These are phyloP conservation scores for Parasitella parasitica DNA, from an alignment of 371 early-diverging fungal genomes.

Conservation along the genomic window DNA sequence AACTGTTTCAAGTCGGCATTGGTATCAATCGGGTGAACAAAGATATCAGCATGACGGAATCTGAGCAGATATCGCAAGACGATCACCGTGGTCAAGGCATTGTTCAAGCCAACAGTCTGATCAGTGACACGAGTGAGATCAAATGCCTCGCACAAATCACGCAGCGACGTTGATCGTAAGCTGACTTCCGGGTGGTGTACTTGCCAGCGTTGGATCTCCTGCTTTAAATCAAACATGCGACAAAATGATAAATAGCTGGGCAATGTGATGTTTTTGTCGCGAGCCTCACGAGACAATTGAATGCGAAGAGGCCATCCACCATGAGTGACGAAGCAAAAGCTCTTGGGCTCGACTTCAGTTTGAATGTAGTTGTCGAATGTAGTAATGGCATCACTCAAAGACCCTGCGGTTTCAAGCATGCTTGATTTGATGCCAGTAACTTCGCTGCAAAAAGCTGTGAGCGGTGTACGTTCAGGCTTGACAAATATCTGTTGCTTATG, in stretches of 20 bases:
- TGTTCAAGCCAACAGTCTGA: conserved; percentile 59
- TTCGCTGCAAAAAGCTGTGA: conserved; percentile 66
- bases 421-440: conserved; percentile 68
- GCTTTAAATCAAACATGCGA: conserved; percentile 74
- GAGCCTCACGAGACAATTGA: conserved; percentile 71
- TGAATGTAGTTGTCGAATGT: conserved; percentile 62
- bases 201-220: conserved; percentile 68
- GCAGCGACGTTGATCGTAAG: conserved; percentile 57
- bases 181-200: conserved; percentile 64
- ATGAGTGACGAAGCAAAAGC: conserved; percentile 77
- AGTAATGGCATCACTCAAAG: conserved; percentile 58
- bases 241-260: conserved; percentile 59
- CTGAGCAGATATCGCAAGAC: conserved; percentile 56
- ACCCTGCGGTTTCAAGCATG: conserved; percentile 54
- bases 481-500: conserved; percentile 65
- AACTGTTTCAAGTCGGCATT: conserved; percentile 65
- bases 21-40: conserved; percentile 69
- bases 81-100: conserved; percentile 61
- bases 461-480: conserved; percentile 64
- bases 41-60: conserved; percentile 59
- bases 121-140: conserved; percentile 46
- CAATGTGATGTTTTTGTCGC: conserved; percentile 66
- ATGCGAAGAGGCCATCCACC: conserved; percentile 76
- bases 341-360: conserved; percentile 53
- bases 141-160: conserved; percentile 64